Evolutionary conservation across 225 moss, liverwort and hornwort genomes (phyloP).

Genomic region (Polytrichum commune): DNA sequence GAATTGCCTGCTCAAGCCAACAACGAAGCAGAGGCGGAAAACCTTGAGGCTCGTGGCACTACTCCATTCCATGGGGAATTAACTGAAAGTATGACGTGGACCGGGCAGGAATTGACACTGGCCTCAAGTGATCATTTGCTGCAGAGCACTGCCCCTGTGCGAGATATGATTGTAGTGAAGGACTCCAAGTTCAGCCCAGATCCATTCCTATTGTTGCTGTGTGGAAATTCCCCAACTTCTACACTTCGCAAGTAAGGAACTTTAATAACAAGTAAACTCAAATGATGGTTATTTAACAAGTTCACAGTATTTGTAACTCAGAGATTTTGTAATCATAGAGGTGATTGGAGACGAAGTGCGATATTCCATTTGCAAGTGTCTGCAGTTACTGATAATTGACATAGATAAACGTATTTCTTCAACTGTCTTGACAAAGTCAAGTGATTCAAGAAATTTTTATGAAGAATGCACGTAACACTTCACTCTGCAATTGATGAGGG

Average conservation of each 20-base stretch:
- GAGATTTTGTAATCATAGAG: too few relatives aligned
- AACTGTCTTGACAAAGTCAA: too few relatives aligned
- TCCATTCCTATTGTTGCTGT: conserved; percentile 47
- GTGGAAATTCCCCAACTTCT: conserved; percentile 51
- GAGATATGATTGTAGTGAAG: conserved; percentile 35
- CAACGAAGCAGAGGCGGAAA: conserved; percentile 1
- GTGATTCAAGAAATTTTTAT: too few relatives aligned
- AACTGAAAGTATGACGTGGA: conserved; percentile 26
- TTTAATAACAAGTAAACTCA: not conserved
- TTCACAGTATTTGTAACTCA: too few relatives aligned
- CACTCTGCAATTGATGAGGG: too few relatives aligned
- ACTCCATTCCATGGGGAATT: conserved; percentile 24
- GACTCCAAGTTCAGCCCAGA: conserved; percentile 27
- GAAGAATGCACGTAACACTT: too few relatives aligned
- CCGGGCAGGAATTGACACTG: conserved; percentile 13
- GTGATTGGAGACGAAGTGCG: too few relatives aligned
- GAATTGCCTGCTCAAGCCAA: not conserved
- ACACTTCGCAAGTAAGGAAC: conserved; percentile 47
- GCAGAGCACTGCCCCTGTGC: conserved; percentile 44
- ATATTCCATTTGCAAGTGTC: not conserved
- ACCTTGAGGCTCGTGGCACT: conserved; percentile 9
- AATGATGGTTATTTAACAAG: too few relatives aligned
- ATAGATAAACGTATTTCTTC: too few relatives aligned
- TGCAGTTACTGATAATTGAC: not conserved
- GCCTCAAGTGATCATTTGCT: conserved; percentile 22